A percentile compares a stretch with the other conserved stretches of the same genome.
Evolutionary conservation across 306 rosid species (phyloP).

Genomic region (Alnus glutinosa): DNA sequence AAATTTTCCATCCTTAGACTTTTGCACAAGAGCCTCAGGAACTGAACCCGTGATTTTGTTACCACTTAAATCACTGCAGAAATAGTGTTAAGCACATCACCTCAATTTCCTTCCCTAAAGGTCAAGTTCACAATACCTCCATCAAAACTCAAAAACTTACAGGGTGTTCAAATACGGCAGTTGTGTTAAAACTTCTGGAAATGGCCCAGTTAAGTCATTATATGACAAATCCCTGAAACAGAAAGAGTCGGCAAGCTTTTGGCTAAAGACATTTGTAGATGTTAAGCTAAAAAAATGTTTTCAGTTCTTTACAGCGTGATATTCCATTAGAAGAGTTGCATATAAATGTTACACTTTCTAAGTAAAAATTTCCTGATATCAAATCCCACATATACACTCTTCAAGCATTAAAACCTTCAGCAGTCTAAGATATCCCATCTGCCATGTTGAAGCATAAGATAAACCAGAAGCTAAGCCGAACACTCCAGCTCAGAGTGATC

Average conservation of each 20-base stretch:
- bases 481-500: no score
- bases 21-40: slow-evolving; percentile 26
- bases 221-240: slow-evolving; percentile 44
- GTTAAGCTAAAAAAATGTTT: not conserved
- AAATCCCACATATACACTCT: not conserved
- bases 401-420: no score
- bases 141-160: slow-evolving; percentile 25
- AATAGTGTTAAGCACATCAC: not conserved
- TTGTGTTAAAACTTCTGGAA: slow-evolving; percentile 36
- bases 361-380: not conserved
- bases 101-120: not conserved
- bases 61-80: slow-evolving; percentile 18
- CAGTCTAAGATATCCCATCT: not conserved
- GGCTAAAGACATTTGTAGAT: not conserved
- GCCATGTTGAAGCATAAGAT: not conserved
- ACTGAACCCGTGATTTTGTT: slow-evolving; percentile 29
- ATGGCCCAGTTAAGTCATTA: slow-evolving; percentile 43
- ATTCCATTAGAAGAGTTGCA: not conserved
- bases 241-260: not conserved
- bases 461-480: no score
- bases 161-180: slow-evolving; percentile 26
- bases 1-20: slow-evolving; percentile 1
- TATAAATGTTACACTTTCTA: not conserved
- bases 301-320: not conserved
- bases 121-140: not conserved